phyloP scores from a whole-genome alignment of 768 basidiomycete species.

The Leccinellum albellum region DNA sequence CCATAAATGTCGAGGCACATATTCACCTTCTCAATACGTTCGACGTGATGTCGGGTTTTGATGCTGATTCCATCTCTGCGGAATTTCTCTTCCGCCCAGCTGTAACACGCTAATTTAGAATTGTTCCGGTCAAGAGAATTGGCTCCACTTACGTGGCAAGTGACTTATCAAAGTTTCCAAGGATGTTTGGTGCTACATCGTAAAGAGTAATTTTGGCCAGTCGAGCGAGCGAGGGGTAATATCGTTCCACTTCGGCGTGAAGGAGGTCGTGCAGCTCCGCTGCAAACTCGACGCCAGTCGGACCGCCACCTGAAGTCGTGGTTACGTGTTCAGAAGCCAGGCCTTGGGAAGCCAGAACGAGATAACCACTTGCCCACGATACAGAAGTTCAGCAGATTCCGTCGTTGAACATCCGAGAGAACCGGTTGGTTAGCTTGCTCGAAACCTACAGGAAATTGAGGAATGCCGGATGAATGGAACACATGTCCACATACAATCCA shows the following conservation, averaged over 20 bases:
- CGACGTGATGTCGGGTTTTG: slow-evolving; percentile 70
- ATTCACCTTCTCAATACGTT: slow-evolving; percentile 56
- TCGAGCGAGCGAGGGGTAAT: slow-evolving; percentile 62
- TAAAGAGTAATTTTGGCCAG: slow-evolving; percentile 73
- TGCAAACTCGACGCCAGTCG: slow-evolving; percentile 79
- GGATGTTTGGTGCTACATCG: slow-evolving; percentile 76
- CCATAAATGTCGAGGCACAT: slow-evolving; percentile 4
- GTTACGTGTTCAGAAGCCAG: slow-evolving; percentile 6
- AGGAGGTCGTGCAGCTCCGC: slow-evolving; percentile 80
- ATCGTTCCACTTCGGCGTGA: slow-evolving; percentile 55
- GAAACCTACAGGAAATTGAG: slow-evolving; percentile 46
- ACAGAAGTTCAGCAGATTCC: slow-evolving; percentile 79
- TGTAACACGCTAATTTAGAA: slow-evolving; percentile 21
- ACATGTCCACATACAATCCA: slow-evolving; percentile 53
- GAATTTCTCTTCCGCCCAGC: slow-evolving; percentile 69
- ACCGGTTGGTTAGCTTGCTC: slow-evolving; percentile 84
- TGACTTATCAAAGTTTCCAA: slow-evolving; percentile 68
- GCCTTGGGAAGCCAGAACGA: not conserved
- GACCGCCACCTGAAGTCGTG: slow-evolving; percentile 55
- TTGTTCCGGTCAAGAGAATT: not conserved
- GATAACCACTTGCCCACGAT: slow-evolving; percentile 62
- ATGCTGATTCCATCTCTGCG: slow-evolving; percentile 71
- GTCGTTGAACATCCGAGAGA: slow-evolving; percentile 67
- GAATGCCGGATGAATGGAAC: not conserved
- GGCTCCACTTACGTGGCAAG: slow-evolving; percentile 48